Base-by-base conservation (phyloP, 1,284 basidiomycete genomes). In the Vanrija sp. region DNA sequence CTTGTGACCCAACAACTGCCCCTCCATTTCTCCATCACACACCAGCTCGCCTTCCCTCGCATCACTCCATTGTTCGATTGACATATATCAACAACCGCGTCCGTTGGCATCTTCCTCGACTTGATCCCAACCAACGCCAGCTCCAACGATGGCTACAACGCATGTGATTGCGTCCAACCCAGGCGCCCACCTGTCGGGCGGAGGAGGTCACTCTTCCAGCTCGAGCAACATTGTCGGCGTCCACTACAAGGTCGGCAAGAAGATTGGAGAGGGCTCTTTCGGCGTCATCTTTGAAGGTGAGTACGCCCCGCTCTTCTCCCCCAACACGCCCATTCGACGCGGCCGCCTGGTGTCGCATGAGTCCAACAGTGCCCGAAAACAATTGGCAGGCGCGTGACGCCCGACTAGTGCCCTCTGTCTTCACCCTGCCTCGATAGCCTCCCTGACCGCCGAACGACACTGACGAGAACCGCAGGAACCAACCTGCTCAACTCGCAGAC, bases 231-330 rank as follows among this genome's bases (percentile, higher is more conserved):
- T 78, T 44, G 76, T 78, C 42, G 77, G 79, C 47, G 81, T 82
- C 8, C 81, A 83, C 71, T 83, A 82, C 73, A 77, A 80, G 49
- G 81, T 83, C 41, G 82, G 82, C 53, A 80, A 81, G 65, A 83
- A 83, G 77, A 83, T 84, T 62, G 81, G 81, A 27, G 80, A 81
- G 68, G 91, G 91, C 60, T 91, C 88, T 31, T 97, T 97, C 74
- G 93, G 93, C 71, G 91, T 96, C 80, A 95, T 97, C 79, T 96
- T 94, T 72, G 92, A 95, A 79, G 91, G 89, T 88, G 54, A 49
- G 78, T 73, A 27, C 8, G 37, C 31, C 6, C 19, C 16, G 22
- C 19, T 19, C 4, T 43, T 24, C n/a, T 37, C 15, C 16, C 39
- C 15, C 24, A 9, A 10, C 22, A 15, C 24, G n/a, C 15, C 25